Base-by-base conservation (phyloP, 2,329 filamentous ascomycete species). In the Exserohilum rostratum region DNA sequence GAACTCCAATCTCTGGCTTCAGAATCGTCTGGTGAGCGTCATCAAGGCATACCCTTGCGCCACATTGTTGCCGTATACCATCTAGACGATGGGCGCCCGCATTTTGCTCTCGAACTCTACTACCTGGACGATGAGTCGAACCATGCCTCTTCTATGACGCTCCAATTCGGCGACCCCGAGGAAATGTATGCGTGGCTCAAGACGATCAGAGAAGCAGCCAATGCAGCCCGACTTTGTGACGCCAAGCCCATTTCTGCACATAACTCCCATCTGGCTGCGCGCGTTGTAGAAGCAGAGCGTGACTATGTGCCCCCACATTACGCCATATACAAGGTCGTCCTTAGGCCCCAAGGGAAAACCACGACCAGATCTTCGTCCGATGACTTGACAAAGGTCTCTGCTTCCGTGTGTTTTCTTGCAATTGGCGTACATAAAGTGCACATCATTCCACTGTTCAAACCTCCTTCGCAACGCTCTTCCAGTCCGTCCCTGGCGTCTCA, bases 381-480 rank as follows among this genome's bases (percentile, higher is more conserved):
- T 55, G 87, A 90, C 62, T 71, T 90, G 38, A 80, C 85, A 44
- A 90, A 89, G 66, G 74, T 87, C 25, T 82, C 82, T 34, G 85
- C 86, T 9, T 85, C 83, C 9, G 83, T 88, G 20, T 89, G 85
- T 72, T 89, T 89, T 67, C 79, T 90, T 58, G 87, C 84, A 6
- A 81, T 90, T 67, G 88, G 88, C 17, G 80, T 87, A 29, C 86
- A 90, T 76, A 88, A 87, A 68, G 76, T 90, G 30, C 87, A 90
- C 74, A 66, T 90, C 44, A 81, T 90, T 40, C 86, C 87, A n/a
- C 68, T 88, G 29, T 82, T 85, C 37, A 88, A 86, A 62, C 76
- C 80, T 17, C 77, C 80, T 17, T 78, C 78, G 29, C 81, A 80
- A 62, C 79, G 83, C 58, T 76, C 79, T 22, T 83, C 84, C 13